Conservation (phyloP, 1,284 basidiomycete species). For the Peniophora sp. region DNA sequence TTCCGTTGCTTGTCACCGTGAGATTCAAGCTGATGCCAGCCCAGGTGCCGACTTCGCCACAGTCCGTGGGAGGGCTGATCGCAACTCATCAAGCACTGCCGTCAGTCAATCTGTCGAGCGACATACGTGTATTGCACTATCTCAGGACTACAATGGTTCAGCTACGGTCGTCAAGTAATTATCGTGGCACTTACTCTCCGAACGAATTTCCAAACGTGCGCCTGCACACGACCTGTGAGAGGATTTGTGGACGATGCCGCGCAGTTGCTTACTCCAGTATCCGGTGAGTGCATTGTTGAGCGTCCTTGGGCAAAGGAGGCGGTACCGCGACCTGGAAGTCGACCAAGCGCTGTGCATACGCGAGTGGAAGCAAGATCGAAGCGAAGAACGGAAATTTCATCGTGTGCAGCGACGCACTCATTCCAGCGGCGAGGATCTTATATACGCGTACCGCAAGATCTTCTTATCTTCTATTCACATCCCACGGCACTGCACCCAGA, state of each 20-base stretch:
- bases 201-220: conserved; percentile 69
- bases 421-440: no score
- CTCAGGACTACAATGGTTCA: conserved; percentile 42
- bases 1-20: conserved; percentile 72
- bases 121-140: conserved; percentile 57
- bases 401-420: no score
- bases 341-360: conserved; percentile 31
- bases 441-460: no score
- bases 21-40: conserved; percentile 68
- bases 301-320: conserved; percentile 49
- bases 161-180: neutral
- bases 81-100: neutral
- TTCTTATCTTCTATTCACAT: no score
- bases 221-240: conserved; percentile 23
- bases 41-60: conserved; percentile 67
- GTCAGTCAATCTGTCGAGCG: neutral
- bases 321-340: conserved; percentile 72
- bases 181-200: conserved; percentile 40
- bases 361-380: no score
- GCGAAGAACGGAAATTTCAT: no score
- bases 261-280: conserved; percentile 52
- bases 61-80: conserved; percentile 59
- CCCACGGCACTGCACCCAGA: no score
- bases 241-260: neutral
- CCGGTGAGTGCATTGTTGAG: conserved; percentile 54